phyloP scores from a whole-genome alignment of 257 asterid species.

The Lantana camara region DNA sequence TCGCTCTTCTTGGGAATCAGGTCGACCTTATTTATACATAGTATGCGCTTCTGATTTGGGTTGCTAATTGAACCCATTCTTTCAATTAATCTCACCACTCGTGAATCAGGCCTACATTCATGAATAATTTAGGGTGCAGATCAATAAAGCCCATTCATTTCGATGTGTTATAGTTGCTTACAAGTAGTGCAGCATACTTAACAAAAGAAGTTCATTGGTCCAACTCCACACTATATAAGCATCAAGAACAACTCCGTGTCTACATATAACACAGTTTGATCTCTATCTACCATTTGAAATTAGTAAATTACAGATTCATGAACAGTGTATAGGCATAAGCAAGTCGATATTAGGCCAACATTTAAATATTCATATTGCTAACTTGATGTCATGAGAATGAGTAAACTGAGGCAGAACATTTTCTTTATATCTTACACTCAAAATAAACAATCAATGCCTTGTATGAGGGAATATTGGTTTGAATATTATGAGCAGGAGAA shows the following conservation, averaged over 20 bases:
- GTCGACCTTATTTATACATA: constrained; percentile 94
- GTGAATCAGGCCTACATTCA: constrained; percentile 76
- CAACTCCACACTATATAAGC: constrained; percentile 8
- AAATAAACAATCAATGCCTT: background rate
- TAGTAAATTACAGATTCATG: constrained; percentile 1
- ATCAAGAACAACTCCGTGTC: background rate
- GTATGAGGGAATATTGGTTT: background rate
- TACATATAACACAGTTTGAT: constrained; percentile 9
- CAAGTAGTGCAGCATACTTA: constrained; percentile 11
- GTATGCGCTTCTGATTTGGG: constrained; percentile 72
- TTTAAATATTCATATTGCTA: background rate
- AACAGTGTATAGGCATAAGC: background rate
- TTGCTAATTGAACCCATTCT: constrained; percentile 77
- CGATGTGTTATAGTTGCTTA: constrained; percentile 18
- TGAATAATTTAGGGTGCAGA: constrained; percentile 23
- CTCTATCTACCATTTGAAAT: constrained; percentile 9
- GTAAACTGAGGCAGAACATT: background rate
- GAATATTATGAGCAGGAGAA: background rate
- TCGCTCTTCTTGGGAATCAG: constrained; percentile 78
- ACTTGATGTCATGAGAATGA: background rate
- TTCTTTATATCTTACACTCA: background rate
- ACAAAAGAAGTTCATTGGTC: constrained; percentile 14
- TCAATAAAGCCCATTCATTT: background rate
- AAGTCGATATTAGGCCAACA: background rate
- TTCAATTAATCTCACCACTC: constrained; percentile 89